These are phyloP conservation scores for Platanthera guangdongensis DNA, from an alignment of 106 monocot genomes.

Conservation along the genomic window DNA sequence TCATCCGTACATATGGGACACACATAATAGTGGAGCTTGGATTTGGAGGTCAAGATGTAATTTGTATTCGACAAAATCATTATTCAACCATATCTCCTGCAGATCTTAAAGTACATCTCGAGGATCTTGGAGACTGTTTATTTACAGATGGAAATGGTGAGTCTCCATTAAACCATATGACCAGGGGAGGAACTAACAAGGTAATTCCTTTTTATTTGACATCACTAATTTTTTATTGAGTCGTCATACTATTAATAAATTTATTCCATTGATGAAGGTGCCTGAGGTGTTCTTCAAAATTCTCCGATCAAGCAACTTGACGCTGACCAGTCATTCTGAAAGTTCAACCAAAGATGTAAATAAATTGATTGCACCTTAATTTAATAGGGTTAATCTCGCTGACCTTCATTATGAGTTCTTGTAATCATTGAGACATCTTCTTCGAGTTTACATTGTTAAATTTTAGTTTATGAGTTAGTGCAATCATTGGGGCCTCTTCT, in stretches of 20 bases:
- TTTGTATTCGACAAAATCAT: conserved; percentile 64
- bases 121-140: conserved; percentile 80
- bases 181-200: conserved; percentile 68
- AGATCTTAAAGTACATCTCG: conserved; percentile 73
- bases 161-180: conserved; percentile 57
- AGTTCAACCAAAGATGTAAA: conserved; percentile 89
- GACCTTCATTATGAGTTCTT: too few relatives aligned
- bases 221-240: neutral
- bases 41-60: conserved; percentile 76
- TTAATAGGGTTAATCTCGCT: too few relatives aligned
- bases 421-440: too few relatives aligned
- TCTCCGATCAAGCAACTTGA: conserved; percentile 65
- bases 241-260: neutral
- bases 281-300: conserved; percentile 77
- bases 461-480: too few relatives aligned
- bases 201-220: conserved; percentile 22
- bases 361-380: neutral
- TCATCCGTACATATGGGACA: conserved; percentile 85
- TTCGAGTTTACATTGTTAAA: too few relatives aligned
- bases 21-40: conserved; percentile 81
- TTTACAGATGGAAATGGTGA: conserved; percentile 74
- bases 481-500: too few relatives aligned
- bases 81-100: conserved; percentile 51
- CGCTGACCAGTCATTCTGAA: conserved; percentile 56
- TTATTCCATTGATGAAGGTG: conserved; percentile 39